A percentile compares a stretch with the other conserved stretches of the same genome.
Evolutionary conservation across 805 yeast species (phyloP).

Genomic region (Ogataea henricii): DNA sequence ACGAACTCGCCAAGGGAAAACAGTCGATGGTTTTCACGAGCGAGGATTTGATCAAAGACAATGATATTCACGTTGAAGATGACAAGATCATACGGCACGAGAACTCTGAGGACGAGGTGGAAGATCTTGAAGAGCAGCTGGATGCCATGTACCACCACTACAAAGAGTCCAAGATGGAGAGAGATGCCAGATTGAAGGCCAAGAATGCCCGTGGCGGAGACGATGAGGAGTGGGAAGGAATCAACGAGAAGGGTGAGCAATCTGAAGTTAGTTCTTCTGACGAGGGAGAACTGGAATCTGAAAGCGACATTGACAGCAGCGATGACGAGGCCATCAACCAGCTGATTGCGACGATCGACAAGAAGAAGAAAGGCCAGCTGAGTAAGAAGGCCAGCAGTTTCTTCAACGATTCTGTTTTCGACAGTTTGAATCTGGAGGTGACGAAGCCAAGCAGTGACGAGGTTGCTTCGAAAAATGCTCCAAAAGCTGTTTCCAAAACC

Average conservation of each 20-base stretch:
- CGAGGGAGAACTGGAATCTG: constrained; percentile 48
- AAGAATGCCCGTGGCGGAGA: constrained; percentile 74
- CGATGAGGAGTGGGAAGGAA: constrained; percentile 82
- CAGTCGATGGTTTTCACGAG: constrained; percentile 60
- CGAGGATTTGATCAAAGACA: constrained; percentile 55
- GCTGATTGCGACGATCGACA: constrained; percentile 53
- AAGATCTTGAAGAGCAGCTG: constrained; percentile 76
- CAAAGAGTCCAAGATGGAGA: constrained; percentile 66
- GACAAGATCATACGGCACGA: constrained; percentile 33
- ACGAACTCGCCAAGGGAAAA: constrained; percentile 75
- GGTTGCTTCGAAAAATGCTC: constrained; percentile 12
- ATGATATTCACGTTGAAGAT: constrained; percentile 56
- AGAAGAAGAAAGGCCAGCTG: constrained; percentile 47
- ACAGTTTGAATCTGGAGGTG: constrained; percentile 44
- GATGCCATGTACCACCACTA: constrained; percentile 78
- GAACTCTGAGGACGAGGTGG: constrained; percentile 54
- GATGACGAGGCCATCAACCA: constrained; percentile 70
- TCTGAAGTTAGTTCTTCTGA: constrained; percentile 36
- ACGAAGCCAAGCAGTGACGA: constrained; percentile 12
- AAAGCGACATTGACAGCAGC: constrained; percentile 52
- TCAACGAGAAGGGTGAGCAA: constrained; percentile 45
- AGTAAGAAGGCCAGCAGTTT: constrained; percentile 43
- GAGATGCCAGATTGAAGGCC: constrained; percentile 68
- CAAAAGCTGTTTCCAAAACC: constrained; percentile 11
- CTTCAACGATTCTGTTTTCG: constrained; percentile 57